phyloP scores from a whole-genome alignment of 495 filamentous ascomycete species.

The Amorphotheca resinae region DNA sequence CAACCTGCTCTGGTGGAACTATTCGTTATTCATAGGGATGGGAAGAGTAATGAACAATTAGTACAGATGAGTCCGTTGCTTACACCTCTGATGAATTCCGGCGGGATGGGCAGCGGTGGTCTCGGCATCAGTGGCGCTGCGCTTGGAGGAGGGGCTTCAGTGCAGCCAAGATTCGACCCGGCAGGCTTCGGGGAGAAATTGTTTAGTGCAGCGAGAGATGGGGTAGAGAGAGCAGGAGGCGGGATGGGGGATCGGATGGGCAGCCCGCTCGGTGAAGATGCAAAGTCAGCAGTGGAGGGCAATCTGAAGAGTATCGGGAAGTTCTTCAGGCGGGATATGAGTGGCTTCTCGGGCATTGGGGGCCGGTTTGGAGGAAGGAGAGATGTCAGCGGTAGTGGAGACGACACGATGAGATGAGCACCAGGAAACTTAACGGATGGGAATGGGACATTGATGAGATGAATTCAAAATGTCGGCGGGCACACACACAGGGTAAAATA shows the following conservation, averaged over 20 bases:
- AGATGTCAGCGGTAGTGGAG: conserved; percentile 11
- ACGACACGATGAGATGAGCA: conserved; percentile 16
- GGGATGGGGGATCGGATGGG: conserved; percentile 23
- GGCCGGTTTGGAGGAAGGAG: conserved; percentile 17
- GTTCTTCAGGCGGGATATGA: conserved; percentile 85
- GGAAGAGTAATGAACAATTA: conserved; percentile 34
- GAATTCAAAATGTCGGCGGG: too few relatives aligned
- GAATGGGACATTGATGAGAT: too few relatives aligned
- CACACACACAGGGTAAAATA: too few relatives aligned
- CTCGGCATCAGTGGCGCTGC: conserved; percentile 23
- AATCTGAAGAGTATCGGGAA: conserved; percentile 92
- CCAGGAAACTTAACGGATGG: too few relatives aligned
- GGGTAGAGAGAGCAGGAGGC: conserved; percentile 68
- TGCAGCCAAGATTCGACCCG: conserved; percentile 57
- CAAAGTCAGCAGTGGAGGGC: conserved; percentile 62
- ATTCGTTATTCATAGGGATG: conserved; percentile 60
- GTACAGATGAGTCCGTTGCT: conserved; percentile 46
- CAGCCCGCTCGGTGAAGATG: conserved; percentile 20
- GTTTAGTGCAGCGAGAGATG: conserved; percentile 78
- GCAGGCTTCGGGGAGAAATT: conserved; percentile 54
- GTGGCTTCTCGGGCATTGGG: conserved; percentile 65
- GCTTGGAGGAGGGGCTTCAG: conserved; percentile 24
- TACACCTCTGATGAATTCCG: conserved; percentile 42
- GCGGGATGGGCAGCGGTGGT: conserved; percentile 21
- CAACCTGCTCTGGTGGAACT: conserved; percentile 77